A percentile compares a stretch with the other conserved stretches of the same genome.
phyloP scores from a whole-genome alignment of 495 filamentous ascomycete species.

The Symbiotaphrina buchneri region DNA sequence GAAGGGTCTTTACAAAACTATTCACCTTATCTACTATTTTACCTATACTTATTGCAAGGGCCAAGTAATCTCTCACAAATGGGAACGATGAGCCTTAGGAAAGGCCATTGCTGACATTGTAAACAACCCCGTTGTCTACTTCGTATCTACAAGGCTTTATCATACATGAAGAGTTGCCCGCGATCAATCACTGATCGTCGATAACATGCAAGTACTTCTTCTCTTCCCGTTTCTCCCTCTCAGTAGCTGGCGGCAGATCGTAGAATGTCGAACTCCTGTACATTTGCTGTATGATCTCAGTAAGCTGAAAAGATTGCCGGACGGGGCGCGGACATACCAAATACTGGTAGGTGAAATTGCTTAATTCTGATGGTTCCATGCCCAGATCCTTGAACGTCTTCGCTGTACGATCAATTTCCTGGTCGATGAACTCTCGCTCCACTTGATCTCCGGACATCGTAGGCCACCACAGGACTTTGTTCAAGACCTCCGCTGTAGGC shows the following conservation, averaged over 20 bases:
- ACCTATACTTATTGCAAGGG: too few species aligned
- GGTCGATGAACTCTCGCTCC: constrained; percentile 85
- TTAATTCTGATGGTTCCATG: constrained; percentile 67
- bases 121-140: too few species aligned
- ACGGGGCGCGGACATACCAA: constrained; percentile 36
- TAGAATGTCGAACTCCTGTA: constrained; percentile 69
- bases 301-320: not conserved
- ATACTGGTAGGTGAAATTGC: constrained; percentile 72
- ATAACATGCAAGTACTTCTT: constrained; percentile 90
- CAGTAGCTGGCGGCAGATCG: constrained; percentile 81
- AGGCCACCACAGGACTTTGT: constrained; percentile 73
- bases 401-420: constrained; percentile 69
- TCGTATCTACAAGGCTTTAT: too few species aligned
- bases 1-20: too few species aligned
- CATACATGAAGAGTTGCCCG: too few species aligned
- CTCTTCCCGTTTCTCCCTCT: constrained; percentile 85
- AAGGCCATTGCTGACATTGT: too few species aligned
- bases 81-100: too few species aligned
- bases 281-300: constrained; percentile 33
- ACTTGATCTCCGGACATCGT: constrained; percentile 66
- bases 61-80: too few species aligned
- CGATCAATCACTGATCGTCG: constrained; percentile 78
- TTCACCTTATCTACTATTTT: too few species aligned
- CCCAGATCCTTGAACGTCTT: constrained; percentile 92
- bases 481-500: constrained; percentile 44